Percentiles rank a stretch among this genome's conserved stretches.
phyloP scores from a whole-genome alignment of 2,329 filamentous ascomycete genomes.

The Microcyclospora tardicrescens region DNA sequence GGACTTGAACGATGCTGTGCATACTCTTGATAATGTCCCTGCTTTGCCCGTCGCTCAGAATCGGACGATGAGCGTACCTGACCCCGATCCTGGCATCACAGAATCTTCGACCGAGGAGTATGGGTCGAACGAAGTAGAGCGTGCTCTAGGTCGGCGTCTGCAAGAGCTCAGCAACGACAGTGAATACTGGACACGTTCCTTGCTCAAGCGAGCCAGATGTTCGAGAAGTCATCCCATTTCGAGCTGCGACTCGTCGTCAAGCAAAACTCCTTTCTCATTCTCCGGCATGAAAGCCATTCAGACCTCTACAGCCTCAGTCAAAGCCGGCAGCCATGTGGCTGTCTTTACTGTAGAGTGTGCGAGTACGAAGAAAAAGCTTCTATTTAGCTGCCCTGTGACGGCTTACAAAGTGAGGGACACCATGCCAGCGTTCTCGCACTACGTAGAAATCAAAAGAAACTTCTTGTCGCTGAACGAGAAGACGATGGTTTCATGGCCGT shows the following conservation, averaged over 20 bases:
- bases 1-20: too few relatives aligned
- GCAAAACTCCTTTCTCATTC: slow-evolving; percentile 6
- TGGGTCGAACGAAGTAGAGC: slow-evolving; percentile 10
- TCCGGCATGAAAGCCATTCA: slow-evolving; percentile 6
- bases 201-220: slow-evolving; percentile 11
- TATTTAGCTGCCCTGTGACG: slow-evolving; percentile 1
- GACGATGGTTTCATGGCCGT: slow-evolving; percentile 29
- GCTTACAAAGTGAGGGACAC: slow-evolving; percentile 4
- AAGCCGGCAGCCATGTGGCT: background rate
- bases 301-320: background rate
- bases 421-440: slow-evolving; percentile 30
- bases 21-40: too few relatives aligned
- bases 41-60: too few relatives aligned
- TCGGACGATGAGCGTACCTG: too few relatives aligned
- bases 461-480: slow-evolving; percentile 29
- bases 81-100: too few relatives aligned
- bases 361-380: background rate
- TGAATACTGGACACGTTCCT: slow-evolving; percentile 13
- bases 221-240: background rate
- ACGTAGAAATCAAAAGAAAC: slow-evolving; percentile 29
- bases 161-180: slow-evolving; percentile 17
- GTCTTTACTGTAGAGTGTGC: background rate
- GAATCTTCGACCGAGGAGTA: too few relatives aligned
- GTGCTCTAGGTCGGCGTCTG: slow-evolving; percentile 12
- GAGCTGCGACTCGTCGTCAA: background rate